These are phyloP conservation scores for Macrophomina pseudophaseolina DNA, from an alignment of 2,329 filamentous ascomycete genomes.

Conservation along the genomic window DNA sequence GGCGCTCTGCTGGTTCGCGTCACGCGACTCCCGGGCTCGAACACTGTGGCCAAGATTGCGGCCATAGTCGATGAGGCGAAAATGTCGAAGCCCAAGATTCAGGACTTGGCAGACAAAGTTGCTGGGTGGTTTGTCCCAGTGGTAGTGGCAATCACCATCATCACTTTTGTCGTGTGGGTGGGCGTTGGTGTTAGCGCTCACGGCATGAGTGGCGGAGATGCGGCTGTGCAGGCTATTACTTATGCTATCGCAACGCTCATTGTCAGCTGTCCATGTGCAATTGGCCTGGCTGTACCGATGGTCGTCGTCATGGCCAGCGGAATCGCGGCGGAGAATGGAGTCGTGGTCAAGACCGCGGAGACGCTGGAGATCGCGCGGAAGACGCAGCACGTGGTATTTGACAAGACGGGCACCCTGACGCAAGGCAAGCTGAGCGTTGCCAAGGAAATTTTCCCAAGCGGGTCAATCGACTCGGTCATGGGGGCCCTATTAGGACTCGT, in stretches of 20 bases:
- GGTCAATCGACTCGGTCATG: slow-evolving; percentile 29
- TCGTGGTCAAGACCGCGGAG: slow-evolving; percentile 72
- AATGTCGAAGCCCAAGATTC: slow-evolving; percentile 69
- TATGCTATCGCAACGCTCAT: slow-evolving; percentile 75
- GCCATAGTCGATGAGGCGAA: slow-evolving; percentile 74
- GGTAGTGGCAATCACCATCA: slow-evolving; percentile 61
- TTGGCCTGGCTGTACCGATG: slow-evolving; percentile 78
- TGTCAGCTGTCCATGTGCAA: slow-evolving; percentile 80
- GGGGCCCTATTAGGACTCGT: slow-evolving; percentile 47
- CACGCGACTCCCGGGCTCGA: slow-evolving; percentile 68
- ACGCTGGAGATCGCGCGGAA: slow-evolving; percentile 68
- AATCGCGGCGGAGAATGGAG: slow-evolving; percentile 66
- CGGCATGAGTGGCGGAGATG: slow-evolving; percentile 38
- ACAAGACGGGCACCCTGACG: slow-evolving; percentile 82
- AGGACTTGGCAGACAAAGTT: slow-evolving; percentile 71
- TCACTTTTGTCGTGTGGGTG: slow-evolving; percentile 71
- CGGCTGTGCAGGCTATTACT: slow-evolving; percentile 67
- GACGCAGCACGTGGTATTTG: slow-evolving; percentile 71
- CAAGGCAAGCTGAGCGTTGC: slow-evolving; percentile 56
- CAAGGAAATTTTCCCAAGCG: slow-evolving; percentile 26
- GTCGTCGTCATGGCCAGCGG: slow-evolving; percentile 76
- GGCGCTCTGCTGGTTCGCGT: slow-evolving; percentile 58
- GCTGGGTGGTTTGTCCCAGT: slow-evolving; percentile 73
- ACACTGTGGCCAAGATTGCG: slow-evolving; percentile 73
- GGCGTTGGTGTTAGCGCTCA: slow-evolving; percentile 54